A percentile compares a stretch with the other conserved stretches of the same genome.
Evolutionary conservation across 129 eudicot species (phyloP).

Genomic region (Tagetes erecta): DNA sequence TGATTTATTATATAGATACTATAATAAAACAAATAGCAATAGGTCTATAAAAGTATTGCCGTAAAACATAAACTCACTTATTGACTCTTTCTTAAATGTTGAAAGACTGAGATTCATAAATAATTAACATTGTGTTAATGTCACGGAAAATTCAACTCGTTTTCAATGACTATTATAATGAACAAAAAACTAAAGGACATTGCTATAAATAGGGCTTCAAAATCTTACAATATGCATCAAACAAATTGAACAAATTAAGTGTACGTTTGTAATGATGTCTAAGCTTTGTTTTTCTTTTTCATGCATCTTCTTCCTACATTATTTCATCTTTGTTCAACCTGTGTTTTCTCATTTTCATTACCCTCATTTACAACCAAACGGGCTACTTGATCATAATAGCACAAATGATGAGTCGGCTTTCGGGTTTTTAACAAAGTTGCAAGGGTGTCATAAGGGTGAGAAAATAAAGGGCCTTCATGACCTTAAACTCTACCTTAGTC

Average conservation of each 20-base stretch:
- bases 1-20: too few relatives aligned
- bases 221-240: neutral
- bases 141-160: neutral
- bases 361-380: constrained; percentile 16
- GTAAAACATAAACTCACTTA: too few relatives aligned
- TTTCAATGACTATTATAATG: neutral
- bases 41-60: too few relatives aligned
- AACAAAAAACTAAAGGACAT: neutral
- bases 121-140: neutral
- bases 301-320: constrained; percentile 10
- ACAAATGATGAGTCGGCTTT: constrained; percentile 21
- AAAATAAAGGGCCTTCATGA: constrained; percentile 20
- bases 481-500: constrained; percentile 34
- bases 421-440: constrained; percentile 25
- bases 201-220: constrained; percentile 28
- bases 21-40: too few relatives aligned
- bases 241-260: neutral
- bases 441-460: constrained; percentile 36
- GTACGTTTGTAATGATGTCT: constrained; percentile 1
- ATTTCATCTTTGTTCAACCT: neutral
- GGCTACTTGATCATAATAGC: constrained; percentile 1
- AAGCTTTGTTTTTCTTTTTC: constrained; percentile 21
- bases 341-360: constrained; percentile 17
- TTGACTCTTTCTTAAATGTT: too few relatives aligned
- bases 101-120: too few relatives aligned